Base-by-base conservation (phyloP, 2,329 filamentous ascomycete species). In the Exophiala phaeomuriformis region DNA sequence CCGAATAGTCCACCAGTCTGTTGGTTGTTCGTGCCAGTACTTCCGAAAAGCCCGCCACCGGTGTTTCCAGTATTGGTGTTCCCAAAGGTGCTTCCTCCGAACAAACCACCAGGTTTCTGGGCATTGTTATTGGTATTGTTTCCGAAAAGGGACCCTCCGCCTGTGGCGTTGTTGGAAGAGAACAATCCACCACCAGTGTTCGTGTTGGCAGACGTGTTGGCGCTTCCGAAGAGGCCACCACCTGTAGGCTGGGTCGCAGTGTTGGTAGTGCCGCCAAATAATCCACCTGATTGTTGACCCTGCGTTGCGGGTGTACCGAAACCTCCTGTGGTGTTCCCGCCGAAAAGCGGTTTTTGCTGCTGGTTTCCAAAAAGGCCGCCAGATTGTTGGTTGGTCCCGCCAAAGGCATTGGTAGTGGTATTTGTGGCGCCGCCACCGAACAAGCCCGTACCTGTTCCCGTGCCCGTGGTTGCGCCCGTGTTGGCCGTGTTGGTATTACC, bases 401-500 rank as follows among this genome's bases (percentile, higher is more conserved):
- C 53, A 31, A 55, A 55, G 10, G 44, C 53, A 45, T 46, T 69
- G 65, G 55, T 69, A 62, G 72, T 36, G 6, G 52, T 36, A 12
- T 36, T 48, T 33, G 46, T 61, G 10, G 57, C 63, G 45, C 61
- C 64, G 29, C 19, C 19, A 19, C 75, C 75, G 48, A 80, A 79
- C 9, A 80, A 66, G 32, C 73, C 70, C 44, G 71, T 67, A 42
- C 72, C 72, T 39, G 71, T 68, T 53, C 64, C 67, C 72, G 60
- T 79, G 75, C 63, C 73, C 72, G 60, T 79, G 75, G 63, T 73
- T 74, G 60, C 80, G 78, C 41, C 69, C 35, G 55, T 57, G 45
- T 49, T 63, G 40, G 67, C 64, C 5, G 66, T 64, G 32, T 60
- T 64, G 28, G 64, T 58, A 37, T 50, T 60, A 5, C 12, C 12